phyloP scores from a whole-genome alignment of 1,284 basidiomycete species.

The Leccinum subfulvum region DNA sequence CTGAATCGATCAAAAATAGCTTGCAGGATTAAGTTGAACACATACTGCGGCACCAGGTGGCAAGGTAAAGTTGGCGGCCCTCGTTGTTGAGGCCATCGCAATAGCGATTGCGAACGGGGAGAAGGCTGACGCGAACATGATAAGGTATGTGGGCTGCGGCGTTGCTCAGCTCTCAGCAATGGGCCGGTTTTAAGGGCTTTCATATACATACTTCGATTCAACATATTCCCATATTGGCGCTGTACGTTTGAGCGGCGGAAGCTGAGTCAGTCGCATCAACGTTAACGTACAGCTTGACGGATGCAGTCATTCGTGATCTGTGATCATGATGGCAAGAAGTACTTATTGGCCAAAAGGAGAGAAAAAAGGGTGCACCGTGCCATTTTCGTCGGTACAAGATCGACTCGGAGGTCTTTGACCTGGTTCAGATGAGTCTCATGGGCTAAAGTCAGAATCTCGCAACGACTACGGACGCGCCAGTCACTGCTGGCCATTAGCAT shows the following conservation, averaged over 20 bases:
- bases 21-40: background rate
- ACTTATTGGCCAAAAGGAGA: background rate
- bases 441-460: background rate
- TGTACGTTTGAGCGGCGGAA: background rate
- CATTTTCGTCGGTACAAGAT: background rate
- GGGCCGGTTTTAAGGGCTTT: background rate
- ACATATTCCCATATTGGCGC: background rate
- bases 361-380: background rate
- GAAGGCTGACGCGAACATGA: background rate
- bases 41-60: constrained; percentile 21
- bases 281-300: too few species aligned
- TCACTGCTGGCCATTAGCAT: too few species aligned
- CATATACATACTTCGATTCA: background rate
- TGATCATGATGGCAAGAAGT: background rate
- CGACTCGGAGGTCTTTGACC: background rate
- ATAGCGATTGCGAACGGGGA: background rate
- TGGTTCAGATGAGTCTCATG: background rate
- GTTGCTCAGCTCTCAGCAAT: background rate
- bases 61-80: background rate
- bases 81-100: background rate
- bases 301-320: background rate
- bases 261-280: background rate
- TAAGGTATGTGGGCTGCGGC: background rate
- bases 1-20: constrained; percentile 44
- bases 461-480: background rate